A percentile compares a stretch with the other conserved stretches of the same genome.
These are phyloP conservation scores for Wickerhamomyces sp. DNA, from an alignment of 1,139 yeast genomes.

Conservation along the genomic window DNA sequence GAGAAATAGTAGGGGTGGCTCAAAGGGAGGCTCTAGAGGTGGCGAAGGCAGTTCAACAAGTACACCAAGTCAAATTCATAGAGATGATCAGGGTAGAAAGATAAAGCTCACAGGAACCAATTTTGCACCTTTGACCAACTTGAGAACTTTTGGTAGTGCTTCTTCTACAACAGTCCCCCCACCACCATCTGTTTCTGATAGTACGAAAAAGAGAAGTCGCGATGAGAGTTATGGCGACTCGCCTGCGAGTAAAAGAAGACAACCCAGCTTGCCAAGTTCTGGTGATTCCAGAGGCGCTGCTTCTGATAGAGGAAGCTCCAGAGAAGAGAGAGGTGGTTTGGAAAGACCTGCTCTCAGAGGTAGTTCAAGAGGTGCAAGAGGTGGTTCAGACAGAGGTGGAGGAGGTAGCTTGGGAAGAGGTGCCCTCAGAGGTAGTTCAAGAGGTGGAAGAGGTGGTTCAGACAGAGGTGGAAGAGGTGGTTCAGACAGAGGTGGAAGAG, in stretches of 20 bases:
- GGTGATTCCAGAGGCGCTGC: not conserved
- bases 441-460: slow-evolving; percentile 1
- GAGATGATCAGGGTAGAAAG: slow-evolving; percentile 1
- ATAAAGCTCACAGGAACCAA: slow-evolving; percentile 13
- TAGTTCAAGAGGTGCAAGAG: not conserved
- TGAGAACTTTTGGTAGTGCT: slow-evolving; percentile 7
- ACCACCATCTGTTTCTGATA: not conserved
- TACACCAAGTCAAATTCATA: not conserved
- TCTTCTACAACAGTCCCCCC: not conserved
- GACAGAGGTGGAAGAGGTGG: slow-evolving; percentile 1
- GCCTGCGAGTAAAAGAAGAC: not conserved
- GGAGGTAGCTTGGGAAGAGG: not conserved
- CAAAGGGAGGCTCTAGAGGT: not conserved
- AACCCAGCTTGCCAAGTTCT: not conserved
- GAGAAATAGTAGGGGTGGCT: slow-evolving; percentile 2
- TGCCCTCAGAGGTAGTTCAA: not conserved
- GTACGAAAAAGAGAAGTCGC: not conserved
- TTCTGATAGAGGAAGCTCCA: slow-evolving; percentile 3
- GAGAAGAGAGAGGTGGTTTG: not conserved
- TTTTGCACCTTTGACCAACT: slow-evolving; percentile 11
- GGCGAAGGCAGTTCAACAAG: not conserved
- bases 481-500: not conserved
- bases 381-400: slow-evolving; percentile 2
- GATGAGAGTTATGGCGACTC: not conserved
- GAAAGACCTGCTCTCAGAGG: too few relatives aligned